Base-by-base conservation (phyloP, 2,329 filamentous ascomycete genomes). In the Colletotrichum acutatum region DNA sequence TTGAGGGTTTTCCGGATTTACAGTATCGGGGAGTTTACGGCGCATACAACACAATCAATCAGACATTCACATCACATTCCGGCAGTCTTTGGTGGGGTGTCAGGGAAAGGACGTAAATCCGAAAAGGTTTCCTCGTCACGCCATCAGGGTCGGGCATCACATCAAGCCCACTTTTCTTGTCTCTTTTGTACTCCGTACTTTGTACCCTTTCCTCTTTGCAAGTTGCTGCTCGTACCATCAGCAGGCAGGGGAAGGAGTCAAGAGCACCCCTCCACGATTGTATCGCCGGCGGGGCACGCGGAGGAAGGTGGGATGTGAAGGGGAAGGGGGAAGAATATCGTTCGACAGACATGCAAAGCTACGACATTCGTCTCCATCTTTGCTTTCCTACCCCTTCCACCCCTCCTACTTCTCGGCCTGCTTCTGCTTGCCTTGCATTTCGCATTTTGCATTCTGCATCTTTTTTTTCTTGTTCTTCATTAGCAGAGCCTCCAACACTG, bases 61-160 rank as follows among this genome's bases (percentile, higher is more conserved):
- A 32, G 19, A 24, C n/a, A 57, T 49, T 49, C 16, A 57, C 32
- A 9, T n/a, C 32, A 30, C 1, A 12, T 22, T 16, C 24, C 22
- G 24, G 5, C 11, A 28, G 16, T 11, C 9, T 22, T 49, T 22
- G 7, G 24, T 9, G 32, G 32, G 32, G 11, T 34, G 11, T 9
- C 9, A 34, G 32, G 11, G 12, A 34, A 37, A 28, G 66, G 22
- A 24, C 32, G n/a, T 28, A 42, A 64, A 42, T 54, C 19, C 30
- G 52, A 32, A 46, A 46, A 34, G n/a, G 37, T 42, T 42, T 42
- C n/a, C 32, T 8, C 24, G 57, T 56, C 54, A 71, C 66, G 66
- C 66, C 66, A 72, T 65, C 32, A 64, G 32, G 66, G 60, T 70
- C 49, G 60, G 56, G 60, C 60, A 65, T 69, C 70, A 46, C 65